These are phyloP conservation scores for Quercus variabilis DNA, from an alignment of 306 rosid species.

Conservation along the genomic window DNA sequence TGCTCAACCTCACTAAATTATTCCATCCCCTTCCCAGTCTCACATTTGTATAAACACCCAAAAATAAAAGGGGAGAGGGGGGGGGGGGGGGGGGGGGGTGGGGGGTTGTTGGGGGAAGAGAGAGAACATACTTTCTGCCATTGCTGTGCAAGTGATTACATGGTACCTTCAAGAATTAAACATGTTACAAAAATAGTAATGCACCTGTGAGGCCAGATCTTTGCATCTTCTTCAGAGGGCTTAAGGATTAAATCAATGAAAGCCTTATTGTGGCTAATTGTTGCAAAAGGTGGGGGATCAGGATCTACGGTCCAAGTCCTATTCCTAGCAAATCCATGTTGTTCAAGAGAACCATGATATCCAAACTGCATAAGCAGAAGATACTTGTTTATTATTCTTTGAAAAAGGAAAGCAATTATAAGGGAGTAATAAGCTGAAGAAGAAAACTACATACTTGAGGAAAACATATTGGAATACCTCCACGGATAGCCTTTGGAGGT, in stretches of 20 bases:
- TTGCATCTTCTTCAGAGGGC: slow-evolving; percentile 55
- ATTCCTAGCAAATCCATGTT: slow-evolving; percentile 79
- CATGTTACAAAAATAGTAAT: background rate
- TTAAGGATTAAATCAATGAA: slow-evolving; percentile 62
- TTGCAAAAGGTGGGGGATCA: slow-evolving; percentile 64
- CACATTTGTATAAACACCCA: too few species aligned
- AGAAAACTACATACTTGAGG: slow-evolving; percentile 59
- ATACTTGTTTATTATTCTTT: background rate
- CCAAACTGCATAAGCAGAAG: slow-evolving; percentile 48
- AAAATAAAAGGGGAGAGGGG: too few species aligned
- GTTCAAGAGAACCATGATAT: slow-evolving; percentile 55
- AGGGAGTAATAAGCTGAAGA: slow-evolving; percentile 6
- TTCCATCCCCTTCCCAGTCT: too few species aligned
- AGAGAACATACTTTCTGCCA: background rate
- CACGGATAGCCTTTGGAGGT: slow-evolving; percentile 74
- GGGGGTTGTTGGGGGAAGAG: too few species aligned
- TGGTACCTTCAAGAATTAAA: background rate
- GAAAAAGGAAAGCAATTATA: background rate
- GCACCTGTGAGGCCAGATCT: slow-evolving; percentile 74
- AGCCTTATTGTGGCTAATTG: slow-evolving; percentile 41
- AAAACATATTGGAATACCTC: slow-evolving; percentile 79
- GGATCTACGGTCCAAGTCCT: slow-evolving; percentile 67
- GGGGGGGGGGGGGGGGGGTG: too few species aligned
- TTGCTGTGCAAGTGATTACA: background rate
- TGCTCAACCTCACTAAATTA: background rate